Base-by-base conservation (phyloP, 768 basidiomycete species). In the Mycena rosella region DNA sequence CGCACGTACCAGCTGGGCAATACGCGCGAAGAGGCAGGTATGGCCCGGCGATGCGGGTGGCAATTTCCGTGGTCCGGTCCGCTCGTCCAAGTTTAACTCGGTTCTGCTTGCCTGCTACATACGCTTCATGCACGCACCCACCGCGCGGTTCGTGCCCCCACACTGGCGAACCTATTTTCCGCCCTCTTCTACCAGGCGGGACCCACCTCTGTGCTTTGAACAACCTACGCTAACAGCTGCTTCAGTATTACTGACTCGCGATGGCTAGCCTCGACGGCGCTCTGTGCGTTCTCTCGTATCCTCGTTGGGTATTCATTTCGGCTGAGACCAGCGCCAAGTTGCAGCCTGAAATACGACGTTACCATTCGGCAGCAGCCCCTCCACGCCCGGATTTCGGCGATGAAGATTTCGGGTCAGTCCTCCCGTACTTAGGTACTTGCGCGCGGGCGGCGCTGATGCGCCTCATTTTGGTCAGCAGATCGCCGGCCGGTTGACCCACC, bases 401-500 rank as follows among this genome's bases (percentile, higher is more conserved):
- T 72, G 68, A 72, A 69, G 44, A 54, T 66, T 65, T 66, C 71
- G n/a, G 71, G 67, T 69, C 60, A 63, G 64, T 22, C n/a, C 17
- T 32, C 22, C 29, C 42, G 38, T n/a, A 8, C 42, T 44, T 44
- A n/a, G 20, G 26, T 24, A 11, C 48, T 42, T 49, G 38, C 36
- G n/a, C 60, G 24, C 22, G 7, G 22, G 44, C 45, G 36, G 10
- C 30, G 52, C 56, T 68, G 53, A 68, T 52, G 24, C 36, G 49
- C 48, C 55, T 17, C n/a, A 6, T 18, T 47, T 24, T 55, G 58
- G 60, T 68, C 45, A 72, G 71, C 56, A 68, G 71, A 72, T 69
- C 68, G 71, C 55, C 59, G 71, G 34, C 71, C 71, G 22, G 71
- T 72, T 8, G 71, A 72, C 60, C 71, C 71, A 17, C 71, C 71